These are phyloP conservation scores for Prunus armeniaca DNA, from an alignment of 306 rosid genomes.

Conservation along the genomic window DNA sequence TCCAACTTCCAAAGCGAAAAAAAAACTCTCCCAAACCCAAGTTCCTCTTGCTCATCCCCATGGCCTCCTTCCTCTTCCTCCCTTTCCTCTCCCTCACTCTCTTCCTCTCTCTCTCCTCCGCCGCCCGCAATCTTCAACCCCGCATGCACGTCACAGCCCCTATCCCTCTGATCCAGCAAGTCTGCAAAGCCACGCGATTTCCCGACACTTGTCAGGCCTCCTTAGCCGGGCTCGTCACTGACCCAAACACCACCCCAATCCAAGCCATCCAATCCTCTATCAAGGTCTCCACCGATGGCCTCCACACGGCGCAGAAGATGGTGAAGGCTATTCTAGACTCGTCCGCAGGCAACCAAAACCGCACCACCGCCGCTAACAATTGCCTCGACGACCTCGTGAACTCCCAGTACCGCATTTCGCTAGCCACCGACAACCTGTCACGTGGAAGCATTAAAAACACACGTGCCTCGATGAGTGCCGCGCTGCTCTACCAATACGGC, in stretches of 20 bases:
- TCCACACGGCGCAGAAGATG: slow-evolving; percentile 53
- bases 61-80: slow-evolving; percentile 50
- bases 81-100: slow-evolving; percentile 40
- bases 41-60: slow-evolving; percentile 44
- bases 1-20: too few relatives aligned
- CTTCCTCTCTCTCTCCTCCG: slow-evolving; percentile 45
- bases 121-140: slow-evolving; percentile 21
- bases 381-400: slow-evolving; percentile 47
- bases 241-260: slow-evolving; percentile 34
- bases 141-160: neutral
- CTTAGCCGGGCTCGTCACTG: slow-evolving; percentile 20
- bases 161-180: slow-evolving; percentile 27
- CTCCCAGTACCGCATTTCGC: slow-evolving; percentile 57
- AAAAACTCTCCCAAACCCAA: slow-evolving; percentile 6
- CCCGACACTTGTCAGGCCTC: slow-evolving; percentile 49
- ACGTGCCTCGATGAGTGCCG: slow-evolving; percentile 72
- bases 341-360: slow-evolving; percentile 43
- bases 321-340: slow-evolving; percentile 42
- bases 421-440: slow-evolving; percentile 34
- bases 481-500: slow-evolving; percentile 64
- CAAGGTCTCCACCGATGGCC: slow-evolving; percentile 38
- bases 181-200: slow-evolving; percentile 81
- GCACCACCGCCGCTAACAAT: slow-evolving; percentile 55
- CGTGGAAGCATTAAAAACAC: slow-evolving; percentile 48
- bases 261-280: slow-evolving; percentile 51